These are phyloP conservation scores for Ephemerocybe angulata DNA, from an alignment of 768 basidiomycete species.

Conservation along the genomic window DNA sequence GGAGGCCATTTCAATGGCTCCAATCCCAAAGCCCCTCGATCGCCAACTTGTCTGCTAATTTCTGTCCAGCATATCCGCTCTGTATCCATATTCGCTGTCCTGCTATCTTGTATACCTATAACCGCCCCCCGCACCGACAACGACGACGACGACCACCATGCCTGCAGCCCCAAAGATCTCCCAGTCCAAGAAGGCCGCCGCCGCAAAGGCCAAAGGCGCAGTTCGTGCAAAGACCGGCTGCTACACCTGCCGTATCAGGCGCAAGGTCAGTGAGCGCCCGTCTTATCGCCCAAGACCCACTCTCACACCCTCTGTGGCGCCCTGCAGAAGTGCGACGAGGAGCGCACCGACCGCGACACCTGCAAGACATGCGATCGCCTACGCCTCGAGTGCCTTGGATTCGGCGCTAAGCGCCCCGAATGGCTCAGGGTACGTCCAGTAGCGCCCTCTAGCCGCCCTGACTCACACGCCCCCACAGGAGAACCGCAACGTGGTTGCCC, in stretches of 20 bases:
- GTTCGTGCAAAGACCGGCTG: conserved; percentile 85
- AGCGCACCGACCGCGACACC: conserved; percentile 52
- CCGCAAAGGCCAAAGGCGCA: conserved; percentile 73
- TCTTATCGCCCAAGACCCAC: not conserved
- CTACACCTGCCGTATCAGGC: conserved; percentile 82
- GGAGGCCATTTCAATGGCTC: not conserved
- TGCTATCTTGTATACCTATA: not conserved
- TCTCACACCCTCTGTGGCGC: conserved; percentile 1
- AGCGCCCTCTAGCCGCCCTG: conserved; percentile 1
- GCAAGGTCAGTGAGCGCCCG: conserved; percentile 54
- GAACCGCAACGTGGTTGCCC: conserved; percentile 58
- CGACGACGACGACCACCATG: conserved; percentile 21
- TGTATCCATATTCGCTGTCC: not conserved
- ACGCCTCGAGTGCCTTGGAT: conserved; percentile 80
- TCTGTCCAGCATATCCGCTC: not conserved
- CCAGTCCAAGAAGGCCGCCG: conserved; percentile 33
- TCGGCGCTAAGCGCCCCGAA: conserved; percentile 81
- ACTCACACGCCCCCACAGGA: conserved; percentile 45
- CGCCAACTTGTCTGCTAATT: not conserved
- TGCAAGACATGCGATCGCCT: conserved; percentile 79
- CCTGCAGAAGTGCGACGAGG: conserved; percentile 81
- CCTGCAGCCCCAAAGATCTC: conserved; percentile 42
- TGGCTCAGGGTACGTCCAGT: conserved; percentile 67
- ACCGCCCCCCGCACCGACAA: conserved; percentile 13
- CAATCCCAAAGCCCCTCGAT: not conserved